A percentile compares a stretch with the other conserved stretches of the same genome.
Conservation (phyloP, 768 basidiomycete species). For the Rhizopogon sp. region DNA sequence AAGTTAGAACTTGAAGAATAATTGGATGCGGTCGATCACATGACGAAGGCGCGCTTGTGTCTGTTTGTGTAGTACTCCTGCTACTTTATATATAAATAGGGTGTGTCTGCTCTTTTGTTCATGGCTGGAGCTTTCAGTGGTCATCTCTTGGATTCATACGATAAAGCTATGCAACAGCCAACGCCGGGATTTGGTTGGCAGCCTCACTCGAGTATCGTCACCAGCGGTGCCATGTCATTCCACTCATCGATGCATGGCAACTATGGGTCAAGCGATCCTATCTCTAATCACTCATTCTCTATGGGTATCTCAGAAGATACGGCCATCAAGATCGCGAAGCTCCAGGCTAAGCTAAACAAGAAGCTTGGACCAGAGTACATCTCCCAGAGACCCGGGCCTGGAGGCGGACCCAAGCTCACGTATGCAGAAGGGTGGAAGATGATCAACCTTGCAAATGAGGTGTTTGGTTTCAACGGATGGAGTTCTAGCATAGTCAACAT, state of each 20-base stretch:
- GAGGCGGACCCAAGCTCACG: constrained; percentile 81
- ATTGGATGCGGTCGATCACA: not conserved
- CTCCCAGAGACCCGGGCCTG: constrained; percentile 83
- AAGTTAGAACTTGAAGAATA: no score
- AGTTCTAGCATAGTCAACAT: constrained; percentile 73
- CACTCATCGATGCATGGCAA: constrained; percentile 55
- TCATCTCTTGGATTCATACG: constrained; percentile 49
- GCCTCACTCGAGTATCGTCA: constrained; percentile 30
- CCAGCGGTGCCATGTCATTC: constrained; percentile 58
- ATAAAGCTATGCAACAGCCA: constrained; percentile 10
- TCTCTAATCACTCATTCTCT: constrained; percentile 4
- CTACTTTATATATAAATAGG: no score
- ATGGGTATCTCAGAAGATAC: constrained; percentile 56
- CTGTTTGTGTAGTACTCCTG: no score
- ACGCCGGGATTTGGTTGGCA: constrained; percentile 5
- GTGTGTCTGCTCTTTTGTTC: no score
- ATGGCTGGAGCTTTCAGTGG: constrained; percentile 62
- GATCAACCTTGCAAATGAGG: constrained; percentile 96
- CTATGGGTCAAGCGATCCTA: constrained; percentile 13
- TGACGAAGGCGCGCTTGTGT: not conserved
- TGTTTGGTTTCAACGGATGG: constrained; percentile 98
- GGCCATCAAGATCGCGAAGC: constrained; percentile 56
- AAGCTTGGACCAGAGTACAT: constrained; percentile 94
- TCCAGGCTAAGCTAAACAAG: constrained; percentile 80
- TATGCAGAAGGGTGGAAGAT: constrained; percentile 98